Conservation (phyloP, 2,329 filamentous ascomycete species). For the Fragosphaeria purpurea region DNA sequence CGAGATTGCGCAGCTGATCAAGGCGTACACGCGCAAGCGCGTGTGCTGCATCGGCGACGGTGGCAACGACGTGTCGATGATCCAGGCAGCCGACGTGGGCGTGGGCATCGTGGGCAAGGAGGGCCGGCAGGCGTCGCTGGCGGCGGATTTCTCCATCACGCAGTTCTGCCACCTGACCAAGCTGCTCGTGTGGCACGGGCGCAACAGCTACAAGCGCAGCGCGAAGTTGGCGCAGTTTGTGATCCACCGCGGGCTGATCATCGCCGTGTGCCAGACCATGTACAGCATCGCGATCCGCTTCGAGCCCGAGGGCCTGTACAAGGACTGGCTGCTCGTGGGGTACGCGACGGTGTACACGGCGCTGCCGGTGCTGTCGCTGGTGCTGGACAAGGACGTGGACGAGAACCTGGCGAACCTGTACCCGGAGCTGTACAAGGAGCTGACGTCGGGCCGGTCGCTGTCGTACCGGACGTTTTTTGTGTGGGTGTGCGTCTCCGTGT, state of each 20-base stretch:
- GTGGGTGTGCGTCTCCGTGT: constrained; percentile 91
- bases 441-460: constrained; percentile 79
- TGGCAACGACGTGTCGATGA: constrained; percentile 98
- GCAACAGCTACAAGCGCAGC: constrained; percentile 92
- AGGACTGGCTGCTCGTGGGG: constrained; percentile 92
- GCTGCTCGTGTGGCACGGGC: constrained; percentile 95
- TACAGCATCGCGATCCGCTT: constrained; percentile 90
- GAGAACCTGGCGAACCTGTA: constrained; percentile 90
- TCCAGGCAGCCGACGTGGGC: constrained; percentile 94
- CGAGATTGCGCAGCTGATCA: constrained; percentile 83
- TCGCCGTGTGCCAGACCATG: constrained; percentile 92
- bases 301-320: constrained; percentile 89
- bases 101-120: constrained; percentile 98
- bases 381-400: constrained; percentile 91
- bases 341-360: constrained; percentile 97
- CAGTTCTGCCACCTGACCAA: constrained; percentile 95
- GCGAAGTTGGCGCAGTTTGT: constrained; percentile 97
- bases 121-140: constrained; percentile 85
- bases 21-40: constrained; percentile 83
- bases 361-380: constrained; percentile 81
- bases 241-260: constrained; percentile 92
- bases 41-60: constrained; percentile 97
- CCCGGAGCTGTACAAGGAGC: constrained; percentile 92
- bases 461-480: constrained; percentile 93
- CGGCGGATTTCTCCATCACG: constrained; percentile 92